Evolutionary conservation across 495 filamentous ascomycete species (phyloP), one percentile per base, ranked within the genome.

Genomic region (Lasiosphaeria hispida): DNA sequence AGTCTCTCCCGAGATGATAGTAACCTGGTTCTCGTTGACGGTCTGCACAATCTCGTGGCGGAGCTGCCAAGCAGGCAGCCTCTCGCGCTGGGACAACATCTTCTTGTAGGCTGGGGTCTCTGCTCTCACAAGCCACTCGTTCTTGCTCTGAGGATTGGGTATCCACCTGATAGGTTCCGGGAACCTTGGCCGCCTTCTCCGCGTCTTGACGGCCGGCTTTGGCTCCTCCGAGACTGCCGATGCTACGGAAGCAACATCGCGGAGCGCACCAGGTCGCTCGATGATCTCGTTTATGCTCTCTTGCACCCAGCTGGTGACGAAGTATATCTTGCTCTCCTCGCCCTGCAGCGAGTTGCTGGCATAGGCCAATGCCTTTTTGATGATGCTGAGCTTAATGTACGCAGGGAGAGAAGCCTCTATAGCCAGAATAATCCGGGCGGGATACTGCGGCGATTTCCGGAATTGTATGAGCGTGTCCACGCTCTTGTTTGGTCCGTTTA

Each of bases 1-100:
- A 7, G 94, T 98, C 73, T 97, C 94, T 61, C 94, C 94, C 30
- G 91, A 93, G 51, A 98, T 95, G 60, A 98, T 97, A 4, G 89
- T 93, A 17, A 97, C 90, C 70, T 96, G 91, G 65, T 90, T 83
- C 4, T 75, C 66, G 35, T 80, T 81, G 15, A 97, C 86, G 3
- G 89, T 84, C 10, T 79, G 64, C 23, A 97, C 80, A 30, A 98
- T 89, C 9, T 81, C 75, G 37, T 91, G 85, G 69, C 82, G 86
- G 37, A 90, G 82, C 58, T 85, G 83, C 94, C 94, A 98, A 4
- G 94, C 95, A 0, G 94, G 95, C 8, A 98, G 77, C 23, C 79
- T 80, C 67, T 85, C 80, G 39, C 94, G 80, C 62, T 82, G 81
- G 10, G 72, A 65, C 11, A 89, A 72, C 87, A 94, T 92, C 39